Evolutionary conservation across 179 eudicot genomes (phyloP), one percentile per base, ranked within the genome.

Genomic region (Sideroxylon spinosum): DNA sequence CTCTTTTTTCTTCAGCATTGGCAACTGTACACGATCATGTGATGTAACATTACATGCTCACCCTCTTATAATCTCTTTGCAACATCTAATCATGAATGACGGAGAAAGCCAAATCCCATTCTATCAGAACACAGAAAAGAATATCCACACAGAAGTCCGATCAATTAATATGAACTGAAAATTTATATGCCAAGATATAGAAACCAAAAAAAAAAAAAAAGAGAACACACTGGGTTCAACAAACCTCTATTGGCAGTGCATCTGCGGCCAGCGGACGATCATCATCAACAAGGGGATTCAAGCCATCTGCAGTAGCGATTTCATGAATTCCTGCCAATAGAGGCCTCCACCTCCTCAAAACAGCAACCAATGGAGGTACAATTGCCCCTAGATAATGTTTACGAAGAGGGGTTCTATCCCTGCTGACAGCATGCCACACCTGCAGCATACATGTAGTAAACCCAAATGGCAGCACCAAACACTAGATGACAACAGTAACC

Each of bases 301-400:
- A 80, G 70, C 93, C 96, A 82, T 96, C 99, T 55, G 91, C 82
- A 64, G 91, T 86, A 55, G 97, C 93, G 78, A 96, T 97, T 86
- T 96, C 98, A 81, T 94, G 97, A 84, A 94, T 91, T 76, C 99
- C 97, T 71, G 99, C 94, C 85, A 96, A 87, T 63, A 94, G 88
- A 68, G 99, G 98, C 71, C 99, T 89, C 99, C 99, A 96, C 82
- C 97, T 90, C 80, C 98, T 89, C 81, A 96, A 81, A 75, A 92
- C 86, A 73, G 99, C 94, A 73, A 91, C 94, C 86, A 92, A 96
- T 29, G 99, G 96, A 2, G 99, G 99, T 78, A 96, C 69, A 76
- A 96, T 90, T 74, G 92, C 90, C 86, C 92, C 99, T 75, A 96
- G 86, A 76, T 94, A 96, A 67, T 89, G 97, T 81, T 91, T 96